Evolutionary conservation across 331 rosid genomes (phyloP).

Genomic region (Pyracantha coccinea): DNA sequence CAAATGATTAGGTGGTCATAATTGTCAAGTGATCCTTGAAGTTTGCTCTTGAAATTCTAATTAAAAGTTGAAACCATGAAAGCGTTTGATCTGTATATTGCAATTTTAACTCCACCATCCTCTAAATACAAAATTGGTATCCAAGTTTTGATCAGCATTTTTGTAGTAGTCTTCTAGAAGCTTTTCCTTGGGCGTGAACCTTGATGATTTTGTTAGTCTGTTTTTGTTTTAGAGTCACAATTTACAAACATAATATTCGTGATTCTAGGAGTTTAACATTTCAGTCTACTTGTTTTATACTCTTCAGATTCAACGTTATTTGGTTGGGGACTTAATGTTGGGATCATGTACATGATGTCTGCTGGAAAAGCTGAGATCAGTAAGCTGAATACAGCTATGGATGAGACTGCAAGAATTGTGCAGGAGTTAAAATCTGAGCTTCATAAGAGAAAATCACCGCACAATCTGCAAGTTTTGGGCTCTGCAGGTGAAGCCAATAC

Average conservation of each 20-base stretch:
- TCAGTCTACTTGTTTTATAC: conserved; percentile 2
- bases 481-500: conserved; percentile 17
- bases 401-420: conserved; percentile 45
- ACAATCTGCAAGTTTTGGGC: conserved; percentile 8
- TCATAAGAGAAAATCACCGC: conserved; percentile 37
- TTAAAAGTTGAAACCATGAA: not conserved
- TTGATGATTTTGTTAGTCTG: not conserved
- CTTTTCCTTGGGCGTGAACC: not conserved
- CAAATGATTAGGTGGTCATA: not conserved
- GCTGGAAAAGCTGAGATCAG: conserved; percentile 47
- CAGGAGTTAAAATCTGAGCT: conserved; percentile 49
- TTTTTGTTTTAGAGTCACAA: not conserved
- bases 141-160: not conserved
- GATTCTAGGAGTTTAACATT: not conserved
- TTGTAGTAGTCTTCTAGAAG: not conserved
- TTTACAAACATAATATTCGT: not conserved
- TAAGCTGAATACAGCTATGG: conserved; percentile 38
- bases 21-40: not conserved
- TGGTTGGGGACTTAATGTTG: conserved; percentile 61
- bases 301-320: conserved; percentile 41
- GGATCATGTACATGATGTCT: conserved; percentile 64
- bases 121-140: not conserved
- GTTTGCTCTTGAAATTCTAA: not conserved
- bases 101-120: not conserved
- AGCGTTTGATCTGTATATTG: not conserved